Evolutionary conservation across 2,329 filamentous ascomycete genomes (phyloP).

Genomic region (Plenodomus lindquistii): DNA sequence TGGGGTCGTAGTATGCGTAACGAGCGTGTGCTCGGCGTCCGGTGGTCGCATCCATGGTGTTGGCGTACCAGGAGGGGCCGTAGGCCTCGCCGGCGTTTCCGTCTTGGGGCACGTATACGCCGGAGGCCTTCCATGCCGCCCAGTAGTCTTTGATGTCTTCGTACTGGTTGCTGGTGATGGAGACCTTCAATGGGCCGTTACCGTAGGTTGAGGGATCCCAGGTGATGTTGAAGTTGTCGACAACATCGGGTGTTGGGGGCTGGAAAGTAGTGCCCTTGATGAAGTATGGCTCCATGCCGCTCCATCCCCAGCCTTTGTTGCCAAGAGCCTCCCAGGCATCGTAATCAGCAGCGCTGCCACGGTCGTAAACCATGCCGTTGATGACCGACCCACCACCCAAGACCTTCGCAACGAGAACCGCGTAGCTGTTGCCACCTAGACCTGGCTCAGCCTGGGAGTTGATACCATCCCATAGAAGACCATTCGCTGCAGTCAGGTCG

Average conservation of each 20-base stretch:
- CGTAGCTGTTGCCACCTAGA: constrained; percentile 24
- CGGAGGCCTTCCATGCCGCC: constrained; percentile 28
- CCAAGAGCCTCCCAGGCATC: constrained; percentile 63
- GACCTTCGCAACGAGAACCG: constrained; percentile 30
- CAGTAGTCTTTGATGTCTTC: constrained; percentile 30
- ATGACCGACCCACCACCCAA: constrained; percentile 34
- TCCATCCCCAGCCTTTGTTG: constrained; percentile 63
- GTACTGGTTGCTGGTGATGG: constrained; percentile 33
- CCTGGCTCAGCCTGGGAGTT: constrained; percentile 25
- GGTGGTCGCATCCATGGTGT: constrained; percentile 33
- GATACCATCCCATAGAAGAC: constrained; percentile 25
- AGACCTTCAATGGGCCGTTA: constrained; percentile 29
- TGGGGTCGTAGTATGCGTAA: constrained; percentile 37
- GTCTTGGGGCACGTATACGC: constrained; percentile 18
- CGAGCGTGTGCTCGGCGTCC: constrained; percentile 29
- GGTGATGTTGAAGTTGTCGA: constrained; percentile 30
- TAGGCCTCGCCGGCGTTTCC: constrained; percentile 29
- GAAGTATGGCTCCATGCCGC: constrained; percentile 44
- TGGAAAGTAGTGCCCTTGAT: constrained; percentile 34
- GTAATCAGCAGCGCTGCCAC: constrained; percentile 41
- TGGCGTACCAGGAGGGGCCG: constrained; percentile 29
- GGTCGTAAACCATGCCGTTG: constrained; percentile 45
- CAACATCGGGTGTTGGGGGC: constrained; percentile 22
- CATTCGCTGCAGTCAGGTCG: constrained; percentile 22
- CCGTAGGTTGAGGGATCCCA: constrained; percentile 30